Conservation (phyloP, 106 monocot species). For the Cymbidium sinense region DNA sequence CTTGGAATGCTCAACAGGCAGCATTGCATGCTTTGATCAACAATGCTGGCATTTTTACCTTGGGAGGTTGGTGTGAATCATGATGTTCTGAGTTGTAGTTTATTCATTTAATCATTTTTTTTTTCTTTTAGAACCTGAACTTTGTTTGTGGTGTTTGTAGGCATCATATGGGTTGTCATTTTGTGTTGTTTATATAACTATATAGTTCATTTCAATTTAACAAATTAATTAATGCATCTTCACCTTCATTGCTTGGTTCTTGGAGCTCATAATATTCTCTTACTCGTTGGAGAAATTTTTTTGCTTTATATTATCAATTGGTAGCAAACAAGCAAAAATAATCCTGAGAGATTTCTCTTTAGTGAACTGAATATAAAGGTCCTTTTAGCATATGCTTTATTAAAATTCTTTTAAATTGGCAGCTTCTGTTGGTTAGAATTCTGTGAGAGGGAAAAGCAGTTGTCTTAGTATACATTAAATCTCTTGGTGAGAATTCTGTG, state of each 20-base stretch:
- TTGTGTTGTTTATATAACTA: neutral
- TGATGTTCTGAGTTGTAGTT: too few species aligned
- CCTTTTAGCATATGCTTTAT: too few species aligned
- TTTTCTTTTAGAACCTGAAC: neutral
- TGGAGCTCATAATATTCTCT: conserved; percentile 2
- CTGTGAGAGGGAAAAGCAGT: too few species aligned
- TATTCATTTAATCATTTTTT: neutral
- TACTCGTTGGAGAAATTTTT: neutral
- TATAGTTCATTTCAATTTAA: too few species aligned
- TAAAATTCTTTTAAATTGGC: too few species aligned
- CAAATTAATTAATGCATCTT: too few species aligned
- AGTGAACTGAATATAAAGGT: neutral
- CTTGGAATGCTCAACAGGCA: conserved; percentile 67
- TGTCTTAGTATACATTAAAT: too few species aligned
- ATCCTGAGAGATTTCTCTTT: neutral
- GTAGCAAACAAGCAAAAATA: neutral
- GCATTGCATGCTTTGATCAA: conserved; percentile 84
- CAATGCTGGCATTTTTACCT: conserved; percentile 91
- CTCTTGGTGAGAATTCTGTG: too few species aligned
- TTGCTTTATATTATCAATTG: neutral
- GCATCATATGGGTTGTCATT: neutral
- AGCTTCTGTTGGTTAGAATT: too few species aligned
- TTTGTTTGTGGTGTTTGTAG: neutral
- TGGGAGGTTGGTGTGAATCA: too few species aligned
- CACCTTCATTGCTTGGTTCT: neutral